A percentile compares a stretch with the other conserved stretches of the same genome.
Conservation (phyloP, 345 rosid species). For the Conringia planisiliqua region DNA sequence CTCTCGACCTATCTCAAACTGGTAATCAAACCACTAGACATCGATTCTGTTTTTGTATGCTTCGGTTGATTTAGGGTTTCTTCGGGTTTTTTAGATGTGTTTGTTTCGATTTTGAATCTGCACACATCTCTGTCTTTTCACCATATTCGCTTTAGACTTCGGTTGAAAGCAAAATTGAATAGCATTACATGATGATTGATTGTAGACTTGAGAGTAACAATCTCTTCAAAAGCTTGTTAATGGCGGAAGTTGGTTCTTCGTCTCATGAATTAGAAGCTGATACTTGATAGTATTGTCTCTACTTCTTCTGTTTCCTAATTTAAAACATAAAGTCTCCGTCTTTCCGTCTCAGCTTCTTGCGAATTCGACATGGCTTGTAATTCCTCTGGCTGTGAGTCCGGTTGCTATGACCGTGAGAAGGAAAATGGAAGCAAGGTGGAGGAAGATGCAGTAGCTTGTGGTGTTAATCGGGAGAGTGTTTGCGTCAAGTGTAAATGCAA, state of each 20-base stretch:
- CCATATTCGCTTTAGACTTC: not conserved
- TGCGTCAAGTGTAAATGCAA: slow-evolving; percentile 79
- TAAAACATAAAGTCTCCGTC: too few relatives aligned
- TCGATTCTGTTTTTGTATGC: not conserved
- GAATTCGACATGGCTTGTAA: slow-evolving; percentile 58
- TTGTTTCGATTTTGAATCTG: slow-evolving; percentile 8
- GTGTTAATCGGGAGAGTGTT: slow-evolving; percentile 15
- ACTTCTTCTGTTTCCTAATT: not conserved
- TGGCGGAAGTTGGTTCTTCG: not conserved
- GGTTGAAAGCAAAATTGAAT: not conserved
- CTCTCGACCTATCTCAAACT: not conserved
- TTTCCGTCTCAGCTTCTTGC: not conserved
- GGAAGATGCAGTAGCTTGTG: not conserved
- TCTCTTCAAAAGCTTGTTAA: not conserved
- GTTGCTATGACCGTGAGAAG: slow-evolving; percentile 37
- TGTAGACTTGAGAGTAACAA: not conserved
- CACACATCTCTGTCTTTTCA: not conserved
- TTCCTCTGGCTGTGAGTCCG: slow-evolving; percentile 60
- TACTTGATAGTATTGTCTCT: not conserved
- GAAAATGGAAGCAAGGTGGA: slow-evolving; percentile 32
- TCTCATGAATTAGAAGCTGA: not conserved
- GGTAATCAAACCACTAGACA: not conserved
- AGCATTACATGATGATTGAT: not conserved
- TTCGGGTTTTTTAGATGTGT: not conserved
- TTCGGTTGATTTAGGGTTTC: not conserved